Base-by-base conservation (phyloP, 345 rosid genomes). In the Moricandia arvensis region DNA sequence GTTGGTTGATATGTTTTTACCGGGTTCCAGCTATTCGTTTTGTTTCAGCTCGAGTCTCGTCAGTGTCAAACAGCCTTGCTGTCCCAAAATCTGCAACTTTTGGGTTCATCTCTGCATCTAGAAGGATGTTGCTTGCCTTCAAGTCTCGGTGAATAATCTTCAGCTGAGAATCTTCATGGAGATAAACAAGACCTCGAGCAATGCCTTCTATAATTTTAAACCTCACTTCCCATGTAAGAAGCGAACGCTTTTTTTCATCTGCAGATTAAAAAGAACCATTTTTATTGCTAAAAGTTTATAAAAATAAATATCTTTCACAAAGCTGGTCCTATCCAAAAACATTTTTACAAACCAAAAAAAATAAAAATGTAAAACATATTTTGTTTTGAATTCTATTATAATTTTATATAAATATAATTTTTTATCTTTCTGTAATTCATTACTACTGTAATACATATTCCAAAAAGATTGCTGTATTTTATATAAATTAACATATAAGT, bases 81-180 rank as follows among this genome's bases (percentile, higher is more conserved):
- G 63, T 80, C 8, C 83, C 85, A 38, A 82, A 83, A 12, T 83
- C 80, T 65, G 80, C 72, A 65, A 77, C 78, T 69, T 72, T 80
- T 9, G 78, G 75, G 21, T 80, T 78, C 73, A 75, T 29, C 2
- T 77, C 79, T 4, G 67, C 68, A 18, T 80, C 80, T 17, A 82
- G 13, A 5, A 80, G 75, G 34, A 74, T 77, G 17, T 69, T 82
- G 6, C 83, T 77, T 0, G 79, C 68, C 59, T 81, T 77, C 26
- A 81, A 58, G 11, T 81, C 79, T 34, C 71, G 18, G 1, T 81
- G 81, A 12, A 81, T 77, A 64, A 81, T 69, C 55, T 69, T 37
- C 0, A 77, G 6, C 8, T 75, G 71, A 49, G 84, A 81, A 59
- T 81, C 76, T 30, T 73, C 71, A 59, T 82, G 82, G 58, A 82